phyloP scores from a whole-genome alignment of 1,284 basidiomycete species.

The Coniophora puteana region DNA sequence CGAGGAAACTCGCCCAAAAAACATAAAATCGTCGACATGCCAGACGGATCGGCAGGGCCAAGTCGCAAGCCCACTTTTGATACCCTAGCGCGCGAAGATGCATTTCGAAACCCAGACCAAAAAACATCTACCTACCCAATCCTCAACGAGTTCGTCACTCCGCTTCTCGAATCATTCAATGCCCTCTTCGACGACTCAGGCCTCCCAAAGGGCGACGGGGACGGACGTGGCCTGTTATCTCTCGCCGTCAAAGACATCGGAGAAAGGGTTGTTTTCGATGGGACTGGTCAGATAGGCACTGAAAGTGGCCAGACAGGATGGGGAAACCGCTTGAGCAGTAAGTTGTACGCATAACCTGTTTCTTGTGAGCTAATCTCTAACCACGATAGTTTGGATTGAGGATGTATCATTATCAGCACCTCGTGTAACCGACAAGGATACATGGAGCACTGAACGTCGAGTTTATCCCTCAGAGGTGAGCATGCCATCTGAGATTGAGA shows the following conservation, averaged over 20 bases:
- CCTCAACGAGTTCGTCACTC: slow-evolving; percentile 90
- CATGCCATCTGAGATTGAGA: not conserved
- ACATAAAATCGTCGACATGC: slow-evolving; percentile 25
- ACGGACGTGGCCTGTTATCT: slow-evolving; percentile 79
- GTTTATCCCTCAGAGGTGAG: slow-evolving; percentile 88
- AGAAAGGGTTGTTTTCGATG: slow-evolving; percentile 90
- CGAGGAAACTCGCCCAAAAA: not conserved
- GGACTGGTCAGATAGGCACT: slow-evolving; percentile 49
- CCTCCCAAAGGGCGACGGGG: slow-evolving; percentile 65
- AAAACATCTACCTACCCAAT: slow-evolving; percentile 74
- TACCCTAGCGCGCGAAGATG: slow-evolving; percentile 81
- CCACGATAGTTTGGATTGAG: slow-evolving; percentile 80
- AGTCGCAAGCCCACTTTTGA: slow-evolving; percentile 62
- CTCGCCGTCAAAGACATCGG: slow-evolving; percentile 84
- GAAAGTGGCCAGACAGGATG: slow-evolving; percentile 57
- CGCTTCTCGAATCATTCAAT: slow-evolving; percentile 97
- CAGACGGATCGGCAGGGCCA: slow-evolving; percentile 24
- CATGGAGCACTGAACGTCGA: slow-evolving; percentile 69
- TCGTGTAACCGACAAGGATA: slow-evolving; percentile 85
- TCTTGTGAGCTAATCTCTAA: slow-evolving; percentile 12
- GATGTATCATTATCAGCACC: slow-evolving; percentile 84
- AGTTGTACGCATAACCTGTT: slow-evolving; percentile 32
- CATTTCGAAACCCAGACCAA: slow-evolving; percentile 77
- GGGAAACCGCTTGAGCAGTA: slow-evolving; percentile 82
- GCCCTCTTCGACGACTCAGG: slow-evolving; percentile 88